Conservation (phyloP, 1,284 basidiomycete genomes). For the Ustilago trichophora region DNA sequence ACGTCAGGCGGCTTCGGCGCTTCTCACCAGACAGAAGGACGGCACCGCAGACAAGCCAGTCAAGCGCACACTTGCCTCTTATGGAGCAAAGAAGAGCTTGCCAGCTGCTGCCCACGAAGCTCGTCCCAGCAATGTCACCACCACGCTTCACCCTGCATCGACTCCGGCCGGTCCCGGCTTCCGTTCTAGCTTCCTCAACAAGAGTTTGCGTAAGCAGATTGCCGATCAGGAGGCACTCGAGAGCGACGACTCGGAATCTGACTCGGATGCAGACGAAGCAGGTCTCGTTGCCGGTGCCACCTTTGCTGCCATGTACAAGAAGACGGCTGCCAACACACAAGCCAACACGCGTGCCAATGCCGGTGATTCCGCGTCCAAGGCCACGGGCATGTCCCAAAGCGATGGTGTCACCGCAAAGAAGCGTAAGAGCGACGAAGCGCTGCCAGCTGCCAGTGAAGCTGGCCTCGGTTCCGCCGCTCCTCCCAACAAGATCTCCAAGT, state of each 20-base stretch:
- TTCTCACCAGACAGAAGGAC: conserved; percentile 29
- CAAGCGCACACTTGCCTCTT: conserved; percentile 47
- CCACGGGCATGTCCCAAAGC: neutral
- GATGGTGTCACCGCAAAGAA: conserved; percentile 17
- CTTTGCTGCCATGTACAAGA: conserved; percentile 29
- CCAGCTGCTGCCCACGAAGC: conserved; percentile 26
- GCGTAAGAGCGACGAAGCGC: conserved; percentile 43
- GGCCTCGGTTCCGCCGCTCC: conserved; percentile 11
- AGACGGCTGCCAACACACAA: conserved; percentile 23
- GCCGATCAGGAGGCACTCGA: conserved; percentile 45
- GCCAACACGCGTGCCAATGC: conserved; percentile 44
- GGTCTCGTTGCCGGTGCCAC: conserved; percentile 29
- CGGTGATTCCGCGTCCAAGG: conserved; percentile 10
- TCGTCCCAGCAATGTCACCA: conserved; percentile 19
- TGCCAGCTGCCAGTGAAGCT: conserved; percentile 16
- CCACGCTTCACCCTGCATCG: conserved; percentile 36
- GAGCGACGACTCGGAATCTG: conserved; percentile 24
- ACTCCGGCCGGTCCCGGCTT: conserved; percentile 44
- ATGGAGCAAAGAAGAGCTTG: conserved; percentile 48
- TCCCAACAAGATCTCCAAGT: conserved; percentile 35
- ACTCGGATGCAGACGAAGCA: conserved; percentile 29
- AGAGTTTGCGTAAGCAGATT: conserved; percentile 58
- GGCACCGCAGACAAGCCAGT: conserved; percentile 30
- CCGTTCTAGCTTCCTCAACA: conserved; percentile 61
- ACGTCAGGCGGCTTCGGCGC: conserved; percentile 28